Percentiles rank a stretch among this genome's conserved stretches.
phyloP scores from a whole-genome alignment of 1,139 yeast genomes.

The Candida albicans region DNA sequence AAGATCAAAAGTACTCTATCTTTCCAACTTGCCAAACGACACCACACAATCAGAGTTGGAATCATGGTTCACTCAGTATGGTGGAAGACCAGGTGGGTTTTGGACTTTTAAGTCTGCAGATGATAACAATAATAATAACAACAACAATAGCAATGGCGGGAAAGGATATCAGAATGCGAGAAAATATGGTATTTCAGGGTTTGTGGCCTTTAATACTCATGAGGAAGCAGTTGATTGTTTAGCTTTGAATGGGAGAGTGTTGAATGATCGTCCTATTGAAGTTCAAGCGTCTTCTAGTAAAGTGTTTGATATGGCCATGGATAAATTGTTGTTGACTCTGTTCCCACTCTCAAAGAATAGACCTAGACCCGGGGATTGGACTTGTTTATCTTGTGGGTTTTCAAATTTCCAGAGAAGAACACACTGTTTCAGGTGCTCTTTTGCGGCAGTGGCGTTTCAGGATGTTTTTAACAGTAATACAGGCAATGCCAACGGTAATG shows the following conservation, averaged over 20 bases:
- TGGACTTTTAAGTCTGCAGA: slow-evolving; percentile 78
- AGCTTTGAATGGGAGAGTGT: slow-evolving; percentile 73
- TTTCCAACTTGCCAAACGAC: slow-evolving; percentile 77
- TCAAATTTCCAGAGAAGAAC: slow-evolving; percentile 93
- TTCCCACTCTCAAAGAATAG: slow-evolving; percentile 88
- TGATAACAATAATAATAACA: slow-evolving; percentile 14
- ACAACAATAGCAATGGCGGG: slow-evolving; percentile 8
- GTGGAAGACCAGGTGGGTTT: slow-evolving; percentile 83
- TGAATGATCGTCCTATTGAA: slow-evolving; percentile 75
- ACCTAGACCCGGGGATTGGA: slow-evolving; percentile 98
- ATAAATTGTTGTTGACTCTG: slow-evolving; percentile 59
- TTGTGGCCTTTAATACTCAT: slow-evolving; percentile 81
- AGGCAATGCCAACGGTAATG: not conserved
- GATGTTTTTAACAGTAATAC: slow-evolving; percentile 29
- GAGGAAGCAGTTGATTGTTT: slow-evolving; percentile 83
- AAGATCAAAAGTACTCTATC: slow-evolving; percentile 72
- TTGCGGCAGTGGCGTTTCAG: slow-evolving; percentile 66
- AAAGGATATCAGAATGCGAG: slow-evolving; percentile 4
- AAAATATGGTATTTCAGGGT: slow-evolving; percentile 58
- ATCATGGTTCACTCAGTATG: slow-evolving; percentile 86
- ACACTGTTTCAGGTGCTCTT: slow-evolving; percentile 90
- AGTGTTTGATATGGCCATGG: slow-evolving; percentile 79
- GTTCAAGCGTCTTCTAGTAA: slow-evolving; percentile 82
- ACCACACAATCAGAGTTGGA: slow-evolving; percentile 91
- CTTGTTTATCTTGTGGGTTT: slow-evolving; percentile 94